Evolutionary conservation across 2,329 filamentous ascomycete species (phyloP).

Genomic region (Monosporascus sp.): DNA sequence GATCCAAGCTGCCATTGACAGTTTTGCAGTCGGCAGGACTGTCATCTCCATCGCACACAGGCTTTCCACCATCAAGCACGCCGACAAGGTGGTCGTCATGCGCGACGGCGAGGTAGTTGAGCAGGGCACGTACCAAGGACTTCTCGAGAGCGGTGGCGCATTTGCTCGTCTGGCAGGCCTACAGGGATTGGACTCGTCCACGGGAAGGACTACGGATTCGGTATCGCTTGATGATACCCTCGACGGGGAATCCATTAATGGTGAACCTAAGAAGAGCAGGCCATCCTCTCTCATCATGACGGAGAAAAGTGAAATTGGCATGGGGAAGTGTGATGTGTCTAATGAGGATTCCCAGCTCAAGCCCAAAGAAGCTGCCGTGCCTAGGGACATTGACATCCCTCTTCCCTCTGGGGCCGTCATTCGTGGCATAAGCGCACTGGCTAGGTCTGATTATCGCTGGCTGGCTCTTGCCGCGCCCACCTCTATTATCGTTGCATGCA

Average conservation of each 20-base stretch:
- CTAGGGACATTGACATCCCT: background rate
- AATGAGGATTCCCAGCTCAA: background rate
- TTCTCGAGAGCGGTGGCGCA: constrained; percentile 37
- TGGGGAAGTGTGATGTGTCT: background rate
- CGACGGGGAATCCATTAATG: constrained; percentile 6
- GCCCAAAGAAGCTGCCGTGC: background rate
- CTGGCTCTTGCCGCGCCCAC: constrained; percentile 44
- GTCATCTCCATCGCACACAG: constrained; percentile 60
- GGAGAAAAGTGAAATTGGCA: constrained; percentile 1
- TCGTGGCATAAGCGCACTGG: constrained; percentile 3
- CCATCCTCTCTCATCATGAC: background rate
- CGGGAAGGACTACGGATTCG: constrained; percentile 1
- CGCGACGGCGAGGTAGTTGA: constrained; percentile 52
- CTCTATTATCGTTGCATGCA: constrained; percentile 48
- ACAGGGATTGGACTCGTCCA: constrained; percentile 10
- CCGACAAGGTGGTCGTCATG: constrained; percentile 59
- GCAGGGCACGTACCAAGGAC: constrained; percentile 52
- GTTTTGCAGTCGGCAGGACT: constrained; percentile 40
- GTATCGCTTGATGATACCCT: constrained; percentile 3
- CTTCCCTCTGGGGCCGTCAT: constrained; percentile 2
- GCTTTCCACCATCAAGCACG: constrained; percentile 50
- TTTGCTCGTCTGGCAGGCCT: constrained; percentile 39
- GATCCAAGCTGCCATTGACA: constrained; percentile 45
- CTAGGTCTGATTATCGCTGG: constrained; percentile 14
- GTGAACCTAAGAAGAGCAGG: constrained; percentile 1